Base-by-base conservation (phyloP, 805 yeast species). In the Barnettozyma wickerhamii region DNA sequence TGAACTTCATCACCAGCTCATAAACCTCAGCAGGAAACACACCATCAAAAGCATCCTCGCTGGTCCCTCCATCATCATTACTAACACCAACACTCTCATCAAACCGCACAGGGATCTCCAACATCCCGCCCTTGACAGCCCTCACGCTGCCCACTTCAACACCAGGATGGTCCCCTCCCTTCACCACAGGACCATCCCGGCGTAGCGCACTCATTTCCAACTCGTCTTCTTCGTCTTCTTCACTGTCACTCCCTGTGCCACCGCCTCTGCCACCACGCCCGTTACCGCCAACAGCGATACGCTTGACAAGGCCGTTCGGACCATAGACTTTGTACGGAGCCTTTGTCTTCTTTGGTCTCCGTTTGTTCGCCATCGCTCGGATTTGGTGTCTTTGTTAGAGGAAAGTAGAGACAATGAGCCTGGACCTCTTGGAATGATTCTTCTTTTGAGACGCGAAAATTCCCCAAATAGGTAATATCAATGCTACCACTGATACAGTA, bases 271-370 rank as follows among this genome's bases (percentile, higher is more conserved):
- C n/a, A 6, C 38, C 38, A 57, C 40, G 56, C 56, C 71, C 68
- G 21, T 30, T 20, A 24, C 75, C 71, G 7, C 40, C 33, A 2
- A 41, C 28, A 2, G 37, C 39, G 7, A 41, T 35, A 51, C 77
- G 79, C 32, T 52, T 48, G 10, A 55, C 53, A 23, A 49, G 52
- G 7, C 48, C 55, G 7, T 68, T 69, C 9, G 74, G 77, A 7
- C 75, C 88, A 59, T 86, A 87, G 60, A 81, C 75, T 61, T 79
- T 73, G 64, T 85, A 89, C 6, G 90, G 89, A 41, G 89, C 88
- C 47, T 81, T 79, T 35, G 74, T 69, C 70, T 89, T 84, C 69
- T 83, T 84, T 10, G 96, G 89, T 59, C 97, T 74, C 55, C 90
- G 66, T 62, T 88, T 89, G 64, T 89, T 89, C 26, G 89, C 96